phyloP scores from a whole-genome alignment of 1,139 yeast genomes.

The Hyphopichia khmerensis region DNA sequence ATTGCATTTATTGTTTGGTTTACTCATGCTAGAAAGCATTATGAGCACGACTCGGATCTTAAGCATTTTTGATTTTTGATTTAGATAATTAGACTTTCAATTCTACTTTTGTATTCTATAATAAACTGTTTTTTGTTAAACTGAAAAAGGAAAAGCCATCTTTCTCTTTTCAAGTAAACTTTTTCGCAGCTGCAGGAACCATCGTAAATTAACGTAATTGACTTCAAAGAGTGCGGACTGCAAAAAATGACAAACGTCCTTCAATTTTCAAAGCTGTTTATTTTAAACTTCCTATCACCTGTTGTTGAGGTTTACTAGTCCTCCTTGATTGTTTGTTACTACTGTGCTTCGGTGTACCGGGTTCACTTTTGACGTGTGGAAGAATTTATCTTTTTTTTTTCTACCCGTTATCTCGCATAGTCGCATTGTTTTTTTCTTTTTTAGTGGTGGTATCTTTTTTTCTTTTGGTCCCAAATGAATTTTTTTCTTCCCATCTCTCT shows the following conservation, averaged over 20 bases:
- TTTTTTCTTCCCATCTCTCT: background rate
- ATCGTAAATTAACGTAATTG: background rate
- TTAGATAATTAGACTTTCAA: too few relatives aligned
- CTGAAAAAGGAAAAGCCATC: too few relatives aligned
- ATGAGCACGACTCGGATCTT: slow-evolving; percentile 3
- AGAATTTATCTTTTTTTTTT: background rate
- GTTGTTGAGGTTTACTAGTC: too few relatives aligned
- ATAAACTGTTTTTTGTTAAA: too few relatives aligned
- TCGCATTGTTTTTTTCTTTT: background rate
- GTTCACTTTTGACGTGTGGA: too few relatives aligned
- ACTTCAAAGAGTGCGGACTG: background rate
- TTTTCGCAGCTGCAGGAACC: background rate
- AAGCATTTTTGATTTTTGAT: background rate
- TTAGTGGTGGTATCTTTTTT: background rate
- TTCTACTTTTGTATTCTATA: background rate
- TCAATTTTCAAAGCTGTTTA: too few relatives aligned
- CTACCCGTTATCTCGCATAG: slow-evolving; percentile 1
- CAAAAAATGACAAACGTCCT: too few relatives aligned
- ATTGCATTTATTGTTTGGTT: slow-evolving; percentile 29
- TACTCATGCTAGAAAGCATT: slow-evolving; percentile 19
- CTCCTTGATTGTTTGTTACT: too few relatives aligned
- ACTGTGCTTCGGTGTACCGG: too few relatives aligned
- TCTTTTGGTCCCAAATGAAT: background rate
- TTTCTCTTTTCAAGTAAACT: too few relatives aligned
- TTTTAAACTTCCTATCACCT: too few relatives aligned